Evolutionary conservation across 768 basidiomycete species (phyloP).

Genomic region (Russula brevipes): DNA sequence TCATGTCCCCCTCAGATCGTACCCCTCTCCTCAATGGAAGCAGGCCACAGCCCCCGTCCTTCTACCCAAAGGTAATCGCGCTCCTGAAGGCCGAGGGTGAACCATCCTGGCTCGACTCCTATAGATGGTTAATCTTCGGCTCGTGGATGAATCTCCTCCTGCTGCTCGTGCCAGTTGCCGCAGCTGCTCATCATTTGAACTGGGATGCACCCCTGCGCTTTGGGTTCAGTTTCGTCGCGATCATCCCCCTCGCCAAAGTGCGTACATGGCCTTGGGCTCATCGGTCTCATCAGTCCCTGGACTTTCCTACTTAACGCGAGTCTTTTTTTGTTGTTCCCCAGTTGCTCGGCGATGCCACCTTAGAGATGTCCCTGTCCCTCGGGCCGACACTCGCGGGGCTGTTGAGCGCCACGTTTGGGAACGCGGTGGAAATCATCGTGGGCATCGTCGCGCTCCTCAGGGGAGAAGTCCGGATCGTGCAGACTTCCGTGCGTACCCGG

Average conservation of each 20-base stretch:
- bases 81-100: constrained; percentile 56
- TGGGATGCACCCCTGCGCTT: constrained; percentile 80
- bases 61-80: constrained; percentile 35
- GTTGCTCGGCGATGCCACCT: constrained; percentile 77
- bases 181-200: constrained; percentile 54
- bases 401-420: constrained; percentile 79
- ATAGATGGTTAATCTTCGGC: constrained; percentile 54
- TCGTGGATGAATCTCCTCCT: constrained; percentile 74
- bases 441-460: constrained; percentile 68
- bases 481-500: constrained; percentile 63
- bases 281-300: background rate
- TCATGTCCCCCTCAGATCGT: constrained; percentile 16
- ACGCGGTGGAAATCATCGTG: constrained; percentile 86
- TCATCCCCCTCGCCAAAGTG: constrained; percentile 84
- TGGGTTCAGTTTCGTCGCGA: constrained; percentile 71
- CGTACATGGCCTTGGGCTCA: constrained; percentile 9
- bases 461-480: constrained; percentile 84
- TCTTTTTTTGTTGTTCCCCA: constrained; percentile 27
- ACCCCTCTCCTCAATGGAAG: constrained; percentile 26
- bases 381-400: constrained; percentile 85
- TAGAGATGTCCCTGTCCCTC: constrained; percentile 70
- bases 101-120: constrained; percentile 55
- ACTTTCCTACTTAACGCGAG: background rate
- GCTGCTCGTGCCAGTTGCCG: constrained; percentile 71
- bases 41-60: constrained; percentile 38